Evolutionary conservation across 208 protist species (phyloP).

Genomic region (Tritrichomonas foetus): DNA sequence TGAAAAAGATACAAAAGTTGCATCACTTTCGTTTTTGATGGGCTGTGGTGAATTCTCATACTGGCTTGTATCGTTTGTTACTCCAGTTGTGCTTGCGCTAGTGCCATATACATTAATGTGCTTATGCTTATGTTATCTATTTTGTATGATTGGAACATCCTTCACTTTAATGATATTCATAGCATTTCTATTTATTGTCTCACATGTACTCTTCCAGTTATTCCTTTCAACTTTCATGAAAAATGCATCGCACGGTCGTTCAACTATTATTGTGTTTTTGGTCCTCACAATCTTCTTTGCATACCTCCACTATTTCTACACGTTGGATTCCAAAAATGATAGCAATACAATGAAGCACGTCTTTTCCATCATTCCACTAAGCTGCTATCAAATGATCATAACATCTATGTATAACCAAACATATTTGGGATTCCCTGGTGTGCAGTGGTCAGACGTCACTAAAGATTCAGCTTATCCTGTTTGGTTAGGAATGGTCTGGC

Average conservation of each 20-base stretch:
- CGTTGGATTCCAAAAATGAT: neutral
- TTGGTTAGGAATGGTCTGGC: neutral
- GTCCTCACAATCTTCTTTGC: neutral
- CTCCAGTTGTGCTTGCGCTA: neutral
- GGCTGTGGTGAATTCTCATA: neutral
- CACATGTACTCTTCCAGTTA: neutral
- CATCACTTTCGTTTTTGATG: neutral
- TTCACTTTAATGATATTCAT: neutral
- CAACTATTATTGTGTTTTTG: neutral
- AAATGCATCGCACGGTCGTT: neutral
- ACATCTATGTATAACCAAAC: neutral
- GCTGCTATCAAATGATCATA: neutral
- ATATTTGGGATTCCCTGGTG: neutral
- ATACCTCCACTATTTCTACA: neutral
- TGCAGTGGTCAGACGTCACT: neutral
- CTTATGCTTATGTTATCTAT: neutral
- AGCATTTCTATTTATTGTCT: neutral
- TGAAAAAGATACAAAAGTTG: neutral
- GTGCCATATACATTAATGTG: neutral
- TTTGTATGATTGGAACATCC: neutral
- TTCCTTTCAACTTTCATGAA: neutral
- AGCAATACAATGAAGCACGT: neutral
- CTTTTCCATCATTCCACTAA: neutral
- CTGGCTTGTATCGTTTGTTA: neutral
- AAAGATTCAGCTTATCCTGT: neutral